phyloP scores from a whole-genome alignment of 148 eudicot genomes.

The Talinum fruticosum region DNA sequence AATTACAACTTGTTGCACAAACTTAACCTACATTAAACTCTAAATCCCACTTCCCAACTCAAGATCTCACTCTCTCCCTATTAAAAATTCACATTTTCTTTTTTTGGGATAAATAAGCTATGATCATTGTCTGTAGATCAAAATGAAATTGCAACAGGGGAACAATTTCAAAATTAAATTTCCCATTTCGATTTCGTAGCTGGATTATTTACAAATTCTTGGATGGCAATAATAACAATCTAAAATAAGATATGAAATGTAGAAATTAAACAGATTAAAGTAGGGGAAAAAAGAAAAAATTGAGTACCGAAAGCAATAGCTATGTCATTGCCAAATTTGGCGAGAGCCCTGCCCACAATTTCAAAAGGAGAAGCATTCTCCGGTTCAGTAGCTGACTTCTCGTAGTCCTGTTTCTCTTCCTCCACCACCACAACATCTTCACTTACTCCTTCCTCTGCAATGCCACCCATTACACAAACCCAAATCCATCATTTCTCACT shows the following conservation, averaged over 20 bases:
- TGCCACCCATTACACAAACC: constrained; percentile 2
- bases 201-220: too few species aligned
- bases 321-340: constrained; percentile 32
- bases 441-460: constrained; percentile 59
- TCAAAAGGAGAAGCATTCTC: constrained; percentile 38
- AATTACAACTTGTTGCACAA: background rate
- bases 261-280: background rate
- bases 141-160: too few species aligned
- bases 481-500: constrained; percentile 26
- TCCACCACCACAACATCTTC: constrained; percentile 29
- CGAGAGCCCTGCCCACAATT: constrained; percentile 35
- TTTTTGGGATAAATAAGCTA: too few species aligned
- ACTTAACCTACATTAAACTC: background rate
- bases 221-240: background rate
- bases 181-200: background rate
- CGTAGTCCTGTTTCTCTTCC: constrained; percentile 48
- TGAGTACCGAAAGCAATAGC: constrained; percentile 39
- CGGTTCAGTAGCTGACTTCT: constrained; percentile 45
- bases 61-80: background rate
- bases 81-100: too few species aligned
- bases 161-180: too few species aligned
- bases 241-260: too few species aligned
- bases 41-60: background rate
- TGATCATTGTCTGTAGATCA: too few species aligned
- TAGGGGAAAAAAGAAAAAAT: too few species aligned